Base-by-base conservation (phyloP, 2,329 filamentous ascomycete species). In the Trichoderma sp. region DNA sequence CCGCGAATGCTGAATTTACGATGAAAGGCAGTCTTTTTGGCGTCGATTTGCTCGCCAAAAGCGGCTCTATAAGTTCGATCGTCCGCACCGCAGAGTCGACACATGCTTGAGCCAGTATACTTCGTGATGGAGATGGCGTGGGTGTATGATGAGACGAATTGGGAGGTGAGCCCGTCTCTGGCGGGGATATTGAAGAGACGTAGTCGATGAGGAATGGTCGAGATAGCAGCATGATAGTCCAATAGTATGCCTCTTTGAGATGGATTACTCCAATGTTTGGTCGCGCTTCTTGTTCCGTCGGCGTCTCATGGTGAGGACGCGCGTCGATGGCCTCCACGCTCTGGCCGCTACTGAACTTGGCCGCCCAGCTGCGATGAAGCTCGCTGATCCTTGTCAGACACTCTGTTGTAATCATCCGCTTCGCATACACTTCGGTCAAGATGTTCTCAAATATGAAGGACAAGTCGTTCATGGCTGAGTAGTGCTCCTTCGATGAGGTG, bases 221-320 rank as follows among this genome's bases (percentile, higher is more conserved):
- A 14, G 54, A 57, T 10, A 57, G 19, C 3, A 57, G 3, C 41
- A 57, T 57, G 9, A 57, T 57, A 3, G 39, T 57, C 54, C 54
- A 57, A 2, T 57, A 57, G 30, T 57, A 57, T 14, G 54, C 54
- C 26, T 45, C 54, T 57, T 57, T 57, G 24, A 57, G n/a, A 19
- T 57, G 54, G n/a, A 57, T 45, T 10, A 45, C 41, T 2, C 54
- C 54, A 41, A 57, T 45, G 30, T 57, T 57, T 3, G 54, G 54
- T 4, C 15, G 24, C n/a, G 9, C 2, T 2, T 39, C 54, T 15
- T 17, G 15, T 15, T 30, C 24, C 4, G 15, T 57, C 21, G 26
- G 54, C 30, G 44, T 43, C 15, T 44, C 39, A 3, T 57, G 15
- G 0, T 12, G 15, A 17, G 24, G 17, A n/a, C 24, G 54, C 14